These are phyloP conservation scores for Elsinoe arachidis DNA, from an alignment of 2,329 filamentous ascomycete genomes.

Conservation along the genomic window DNA sequence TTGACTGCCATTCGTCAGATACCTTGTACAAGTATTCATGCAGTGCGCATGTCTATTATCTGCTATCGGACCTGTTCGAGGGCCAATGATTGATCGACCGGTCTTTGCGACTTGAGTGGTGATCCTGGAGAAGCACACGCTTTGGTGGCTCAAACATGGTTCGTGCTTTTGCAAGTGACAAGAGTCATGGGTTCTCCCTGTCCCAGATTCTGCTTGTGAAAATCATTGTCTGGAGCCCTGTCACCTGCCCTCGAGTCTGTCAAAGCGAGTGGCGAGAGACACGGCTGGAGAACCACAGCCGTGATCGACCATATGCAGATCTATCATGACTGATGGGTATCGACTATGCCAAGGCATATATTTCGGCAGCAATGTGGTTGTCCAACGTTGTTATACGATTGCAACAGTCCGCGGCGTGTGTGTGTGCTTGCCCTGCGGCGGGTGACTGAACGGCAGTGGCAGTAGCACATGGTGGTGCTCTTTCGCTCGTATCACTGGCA, in stretches of 20 bases:
- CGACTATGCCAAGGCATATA: background rate
- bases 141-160: conserved; percentile 11
- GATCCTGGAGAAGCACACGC: conserved; percentile 2
- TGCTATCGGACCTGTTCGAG: background rate
- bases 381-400: background rate
- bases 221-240: background rate
- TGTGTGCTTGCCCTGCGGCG: background rate
- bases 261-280: background rate
- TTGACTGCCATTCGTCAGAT: background rate
- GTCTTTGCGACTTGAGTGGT: background rate
- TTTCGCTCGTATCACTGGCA: background rate
- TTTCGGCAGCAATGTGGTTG: background rate
- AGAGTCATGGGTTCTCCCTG: conserved; percentile 2
- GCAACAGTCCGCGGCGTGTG: background rate
- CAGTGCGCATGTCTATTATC: background rate
- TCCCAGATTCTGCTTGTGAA: background rate
- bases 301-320: conserved; percentile 3
- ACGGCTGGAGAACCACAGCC: background rate
- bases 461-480: background rate
- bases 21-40: background rate
- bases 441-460: background rate
- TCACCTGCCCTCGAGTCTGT: background rate
- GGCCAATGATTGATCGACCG: background rate
- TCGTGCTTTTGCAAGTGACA: background rate
- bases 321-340: background rate